A percentile compares a stretch with the other conserved stretches of the same genome.
These are phyloP conservation scores for Megacollybia platyphylla DNA, from an alignment of 1,284 basidiomycete genomes.

Conservation along the genomic window DNA sequence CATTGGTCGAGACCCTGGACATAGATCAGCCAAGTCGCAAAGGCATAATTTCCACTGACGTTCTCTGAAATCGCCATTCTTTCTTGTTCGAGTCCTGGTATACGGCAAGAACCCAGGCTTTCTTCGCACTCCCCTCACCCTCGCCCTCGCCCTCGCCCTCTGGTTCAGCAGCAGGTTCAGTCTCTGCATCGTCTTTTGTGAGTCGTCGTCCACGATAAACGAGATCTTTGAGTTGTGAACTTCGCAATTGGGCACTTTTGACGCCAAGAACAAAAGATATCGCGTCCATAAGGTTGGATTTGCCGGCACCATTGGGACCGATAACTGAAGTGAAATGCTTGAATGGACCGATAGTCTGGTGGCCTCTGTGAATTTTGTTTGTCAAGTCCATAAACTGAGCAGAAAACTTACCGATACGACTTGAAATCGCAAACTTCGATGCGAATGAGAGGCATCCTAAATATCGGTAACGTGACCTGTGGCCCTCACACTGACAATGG, in stretches of 20 bases:
- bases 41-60: slow-evolving; percentile 41
- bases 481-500: too few relatives aligned
- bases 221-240: slow-evolving; percentile 88
- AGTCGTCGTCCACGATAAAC: slow-evolving; percentile 86
- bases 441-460: slow-evolving; percentile 56
- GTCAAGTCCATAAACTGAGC: slow-evolving; percentile 1
- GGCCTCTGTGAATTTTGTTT: slow-evolving; percentile 37
- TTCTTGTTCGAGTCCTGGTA: slow-evolving; percentile 69
- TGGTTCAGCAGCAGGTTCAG: slow-evolving; percentile 32
- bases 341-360: slow-evolving; percentile 85
- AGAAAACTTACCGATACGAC: slow-evolving; percentile 55
- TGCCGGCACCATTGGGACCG: slow-evolving; percentile 98
- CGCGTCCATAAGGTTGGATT: slow-evolving; percentile 99
- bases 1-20: slow-evolving; percentile 71
- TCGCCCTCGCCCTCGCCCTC: slow-evolving; percentile 44
- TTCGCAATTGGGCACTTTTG: slow-evolving; percentile 86
- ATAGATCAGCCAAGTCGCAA: not conserved
- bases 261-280: slow-evolving; percentile 98
- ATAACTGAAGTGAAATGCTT: slow-evolving; percentile 91
- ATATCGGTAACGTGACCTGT: not conserved
- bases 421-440: slow-evolving; percentile 92
- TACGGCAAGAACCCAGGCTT: slow-evolving; percentile 91
- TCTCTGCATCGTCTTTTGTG: slow-evolving; percentile 39
- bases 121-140: slow-evolving; percentile 69
- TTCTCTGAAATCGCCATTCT: slow-evolving; percentile 86